Percentiles rank a stretch among this genome's conserved stretches.
Conservation (phyloP, 2,329 filamentous ascomycete genomes). For the Penicillium griseofulvum region DNA sequence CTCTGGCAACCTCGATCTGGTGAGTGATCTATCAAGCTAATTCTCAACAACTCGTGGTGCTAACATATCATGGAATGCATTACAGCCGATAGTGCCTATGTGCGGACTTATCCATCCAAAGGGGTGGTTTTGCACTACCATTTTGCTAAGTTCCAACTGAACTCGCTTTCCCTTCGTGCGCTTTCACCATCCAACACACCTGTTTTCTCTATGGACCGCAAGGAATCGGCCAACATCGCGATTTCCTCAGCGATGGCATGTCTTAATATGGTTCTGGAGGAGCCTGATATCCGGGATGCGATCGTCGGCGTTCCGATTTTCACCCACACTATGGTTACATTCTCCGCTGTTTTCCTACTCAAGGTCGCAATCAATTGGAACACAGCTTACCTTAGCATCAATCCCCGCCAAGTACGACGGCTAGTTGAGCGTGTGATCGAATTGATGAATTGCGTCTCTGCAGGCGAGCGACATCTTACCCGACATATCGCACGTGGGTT, state of each 20-base stretch:
- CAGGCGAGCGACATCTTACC: conserved; percentile 43
- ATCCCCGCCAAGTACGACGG: conserved; percentile 38
- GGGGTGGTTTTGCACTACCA: conserved; percentile 54
- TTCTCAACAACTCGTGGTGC: neutral
- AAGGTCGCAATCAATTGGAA: conserved; percentile 48
- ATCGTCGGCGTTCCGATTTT: conserved; percentile 50
- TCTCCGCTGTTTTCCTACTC: conserved; percentile 46
- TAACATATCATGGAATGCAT: conserved; percentile 7
- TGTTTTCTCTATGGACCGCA: conserved; percentile 45
- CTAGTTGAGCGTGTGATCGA: conserved; percentile 43
- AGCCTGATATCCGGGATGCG: conserved; percentile 49
- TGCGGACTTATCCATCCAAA: conserved; percentile 51
- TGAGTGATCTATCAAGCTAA: conserved; percentile 23
- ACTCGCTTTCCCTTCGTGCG: conserved; percentile 43
- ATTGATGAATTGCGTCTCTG: conserved; percentile 41
- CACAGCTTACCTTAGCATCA: conserved; percentile 41
- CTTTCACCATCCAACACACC: conserved; percentile 45
- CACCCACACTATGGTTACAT: conserved; percentile 48
- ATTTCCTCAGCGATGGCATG: conserved; percentile 50
- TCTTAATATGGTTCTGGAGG: conserved; percentile 49
- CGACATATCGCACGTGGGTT: conserved; percentile 43
- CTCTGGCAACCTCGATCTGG: conserved; percentile 49
- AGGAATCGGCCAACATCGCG: conserved; percentile 46
- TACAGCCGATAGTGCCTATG: conserved; percentile 44
- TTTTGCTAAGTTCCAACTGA: conserved; percentile 54